These are phyloP conservation scores for Helichrysum umbraculigerum DNA, from an alignment of 129 eudicot genomes.

Conservation along the genomic window DNA sequence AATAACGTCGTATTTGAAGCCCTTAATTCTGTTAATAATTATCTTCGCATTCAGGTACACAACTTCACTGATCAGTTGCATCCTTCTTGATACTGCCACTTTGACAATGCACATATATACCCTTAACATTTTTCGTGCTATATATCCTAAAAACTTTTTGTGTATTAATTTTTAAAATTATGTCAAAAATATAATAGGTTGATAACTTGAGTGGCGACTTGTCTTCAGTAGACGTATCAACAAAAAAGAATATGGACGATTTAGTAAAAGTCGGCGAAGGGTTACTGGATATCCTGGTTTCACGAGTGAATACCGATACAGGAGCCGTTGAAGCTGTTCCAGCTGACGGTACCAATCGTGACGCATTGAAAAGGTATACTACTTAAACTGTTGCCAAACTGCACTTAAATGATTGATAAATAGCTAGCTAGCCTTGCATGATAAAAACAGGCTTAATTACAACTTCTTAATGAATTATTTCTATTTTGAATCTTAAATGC, in stretches of 20 bases:
- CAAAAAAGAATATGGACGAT: constrained; percentile 41
- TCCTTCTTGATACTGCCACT: too few relatives aligned
- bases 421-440: too few relatives aligned
- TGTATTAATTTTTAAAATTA: too few relatives aligned
- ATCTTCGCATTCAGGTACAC: constrained; percentile 63
- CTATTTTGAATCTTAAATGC: neutral
- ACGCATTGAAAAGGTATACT: constrained; percentile 45
- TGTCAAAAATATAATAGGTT: constrained; percentile 26
- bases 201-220: constrained; percentile 42
- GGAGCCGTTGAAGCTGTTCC: constrained; percentile 37
- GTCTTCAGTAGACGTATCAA: constrained; percentile 35
- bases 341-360: constrained; percentile 43
- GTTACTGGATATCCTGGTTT: constrained; percentile 40
- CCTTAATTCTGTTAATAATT: constrained; percentile 33
- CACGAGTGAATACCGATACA: constrained; percentile 38
- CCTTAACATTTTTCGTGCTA: too few relatives aligned
- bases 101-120: too few relatives aligned
- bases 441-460: neutral
- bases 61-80: too few relatives aligned
- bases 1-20: constrained; percentile 46
- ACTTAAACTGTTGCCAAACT: neutral
- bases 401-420: neutral
- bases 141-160: too few relatives aligned
- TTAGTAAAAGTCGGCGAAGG: constrained; percentile 44
- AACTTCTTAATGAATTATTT: too few relatives aligned